Conservation (phyloP, 179 eudicot species). For the Silene noctiflora region DNA sequence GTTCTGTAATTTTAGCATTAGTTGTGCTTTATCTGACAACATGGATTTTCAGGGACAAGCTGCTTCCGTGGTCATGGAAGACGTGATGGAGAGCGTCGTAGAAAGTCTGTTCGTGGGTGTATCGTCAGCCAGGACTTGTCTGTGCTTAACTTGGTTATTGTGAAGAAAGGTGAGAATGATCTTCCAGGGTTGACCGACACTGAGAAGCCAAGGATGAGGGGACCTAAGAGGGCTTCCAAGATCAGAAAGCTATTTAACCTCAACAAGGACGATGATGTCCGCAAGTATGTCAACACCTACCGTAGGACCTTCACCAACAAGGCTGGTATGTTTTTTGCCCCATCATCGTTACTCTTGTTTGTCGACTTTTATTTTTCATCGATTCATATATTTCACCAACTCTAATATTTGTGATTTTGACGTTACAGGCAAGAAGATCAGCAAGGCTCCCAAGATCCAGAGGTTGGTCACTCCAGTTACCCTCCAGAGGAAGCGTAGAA, state of each 20-base stretch:
- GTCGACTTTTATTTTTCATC: neutral
- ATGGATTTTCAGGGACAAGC: slow-evolving; percentile 26
- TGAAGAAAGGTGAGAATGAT: slow-evolving; percentile 87
- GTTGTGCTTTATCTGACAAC: neutral
- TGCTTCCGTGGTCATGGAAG: slow-evolving; percentile 87
- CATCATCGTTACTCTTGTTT: too few species aligned
- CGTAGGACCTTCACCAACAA: slow-evolving; percentile 64
- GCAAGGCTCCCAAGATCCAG: slow-evolving; percentile 88
- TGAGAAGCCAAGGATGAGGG: slow-evolving; percentile 94
- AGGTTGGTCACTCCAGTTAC: slow-evolving; percentile 86
- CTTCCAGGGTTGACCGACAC: slow-evolving; percentile 80
- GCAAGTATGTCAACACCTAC: slow-evolving; percentile 47
- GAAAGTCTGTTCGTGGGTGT: slow-evolving; percentile 93
- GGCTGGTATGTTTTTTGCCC: slow-evolving; percentile 38
- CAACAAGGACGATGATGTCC: slow-evolving; percentile 13
- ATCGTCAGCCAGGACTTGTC: slow-evolving; percentile 82
- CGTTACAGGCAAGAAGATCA: slow-evolving; percentile 53
- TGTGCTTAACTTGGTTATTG: slow-evolving; percentile 74
- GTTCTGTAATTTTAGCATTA: neutral
- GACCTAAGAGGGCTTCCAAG: slow-evolving; percentile 92
- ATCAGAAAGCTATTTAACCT: slow-evolving; percentile 88
- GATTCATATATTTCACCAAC: too few species aligned
- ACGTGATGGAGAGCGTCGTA: slow-evolving; percentile 77
- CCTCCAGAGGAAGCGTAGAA: slow-evolving; percentile 80
- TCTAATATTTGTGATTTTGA: neutral